Evolutionary conservation across 106 monocot species (phyloP).

Genomic region (Triglochin maritima): DNA sequence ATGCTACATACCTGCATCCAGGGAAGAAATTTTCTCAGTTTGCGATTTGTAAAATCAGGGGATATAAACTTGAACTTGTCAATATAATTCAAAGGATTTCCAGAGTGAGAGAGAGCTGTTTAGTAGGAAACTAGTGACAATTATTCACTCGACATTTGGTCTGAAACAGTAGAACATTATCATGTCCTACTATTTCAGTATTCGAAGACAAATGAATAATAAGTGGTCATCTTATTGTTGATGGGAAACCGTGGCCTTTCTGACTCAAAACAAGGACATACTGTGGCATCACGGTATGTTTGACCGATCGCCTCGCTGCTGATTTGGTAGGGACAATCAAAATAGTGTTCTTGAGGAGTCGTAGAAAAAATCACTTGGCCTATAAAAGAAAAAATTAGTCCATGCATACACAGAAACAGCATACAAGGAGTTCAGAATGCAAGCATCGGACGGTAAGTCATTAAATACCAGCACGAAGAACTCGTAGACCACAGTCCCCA

Average conservation of each 20-base stretch:
- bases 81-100: too few relatives aligned
- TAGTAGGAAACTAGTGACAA: too few relatives aligned
- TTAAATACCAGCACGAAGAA: slow-evolving; percentile 57
- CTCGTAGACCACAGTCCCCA: slow-evolving; percentile 85
- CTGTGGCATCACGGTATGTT: slow-evolving; percentile 78
- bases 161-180: too few relatives aligned
- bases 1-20: slow-evolving; percentile 48
- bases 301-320: slow-evolving; percentile 73
- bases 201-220: too few relatives aligned
- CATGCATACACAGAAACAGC: not conserved
- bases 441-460: not conserved
- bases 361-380: slow-evolving; percentile 59
- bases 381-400: slow-evolving; percentile 6
- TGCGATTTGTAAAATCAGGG: not conserved
- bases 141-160: too few relatives aligned
- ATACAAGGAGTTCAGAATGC: not conserved
- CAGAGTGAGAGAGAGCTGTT: too few relatives aligned
- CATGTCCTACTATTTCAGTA: too few relatives aligned
- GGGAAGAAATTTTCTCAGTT: not conserved
- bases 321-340: slow-evolving; percentile 91
- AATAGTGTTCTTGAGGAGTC: slow-evolving; percentile 83
- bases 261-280: slow-evolving; percentile 18
- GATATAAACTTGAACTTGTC: not conserved
- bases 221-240: too few relatives aligned
- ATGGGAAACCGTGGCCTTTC: not conserved